Percentiles rank a stretch among this genome's conserved stretches.
Evolutionary conservation across 352 stramenopile genomes (phyloP).

Genomic region (Pythium oligandrum): DNA sequence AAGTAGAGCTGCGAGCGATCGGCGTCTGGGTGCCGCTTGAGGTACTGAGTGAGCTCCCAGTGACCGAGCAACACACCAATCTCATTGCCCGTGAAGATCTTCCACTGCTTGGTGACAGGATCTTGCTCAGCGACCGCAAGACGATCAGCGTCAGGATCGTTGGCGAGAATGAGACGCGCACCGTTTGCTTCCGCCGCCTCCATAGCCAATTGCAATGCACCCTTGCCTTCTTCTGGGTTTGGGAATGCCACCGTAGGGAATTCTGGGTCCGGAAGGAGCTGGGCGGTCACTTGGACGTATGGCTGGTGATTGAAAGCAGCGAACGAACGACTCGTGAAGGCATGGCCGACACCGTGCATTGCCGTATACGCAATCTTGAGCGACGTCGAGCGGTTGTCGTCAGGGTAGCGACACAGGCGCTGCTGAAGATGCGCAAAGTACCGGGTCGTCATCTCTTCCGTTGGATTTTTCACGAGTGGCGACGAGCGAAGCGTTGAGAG

Average conservation of each 20-base stretch:
- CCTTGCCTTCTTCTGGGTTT: conserved; percentile 97
- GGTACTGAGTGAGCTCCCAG: conserved; percentile 85
- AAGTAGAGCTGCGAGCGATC: conserved; percentile 79
- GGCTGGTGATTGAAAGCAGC: conserved; percentile 80
- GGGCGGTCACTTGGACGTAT: conserved; percentile 84
- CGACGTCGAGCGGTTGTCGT: conserved; percentile 47
- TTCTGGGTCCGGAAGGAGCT: conserved; percentile 91
- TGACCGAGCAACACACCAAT: conserved; percentile 94
- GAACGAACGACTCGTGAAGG: conserved; percentile 91
- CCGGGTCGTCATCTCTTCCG: conserved; percentile 47
- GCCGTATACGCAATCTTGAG: conserved; percentile 94
- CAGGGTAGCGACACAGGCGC: conserved; percentile 58
- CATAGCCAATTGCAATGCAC: conserved; percentile 94
- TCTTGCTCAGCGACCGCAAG: conserved; percentile 93
- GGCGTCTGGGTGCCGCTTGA: conserved; percentile 47
- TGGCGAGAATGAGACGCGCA: conserved; percentile 92
- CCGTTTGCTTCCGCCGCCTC: conserved; percentile 70
- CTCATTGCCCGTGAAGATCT: conserved; percentile 97
- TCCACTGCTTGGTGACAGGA: conserved; percentile 81
- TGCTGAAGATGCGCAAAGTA: conserved; percentile 67
- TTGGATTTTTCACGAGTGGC: conserved; percentile 62
- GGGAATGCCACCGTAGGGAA: conserved; percentile 98
- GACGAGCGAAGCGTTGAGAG: conserved; percentile 28
- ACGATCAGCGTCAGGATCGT: conserved; percentile 98
- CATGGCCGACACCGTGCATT: conserved; percentile 97